Percentiles rank a stretch among this genome's conserved stretches.
These are phyloP conservation scores for Phellopilus nigrolimitatus DNA, from an alignment of 1,284 basidiomycete genomes.

Conservation along the genomic window DNA sequence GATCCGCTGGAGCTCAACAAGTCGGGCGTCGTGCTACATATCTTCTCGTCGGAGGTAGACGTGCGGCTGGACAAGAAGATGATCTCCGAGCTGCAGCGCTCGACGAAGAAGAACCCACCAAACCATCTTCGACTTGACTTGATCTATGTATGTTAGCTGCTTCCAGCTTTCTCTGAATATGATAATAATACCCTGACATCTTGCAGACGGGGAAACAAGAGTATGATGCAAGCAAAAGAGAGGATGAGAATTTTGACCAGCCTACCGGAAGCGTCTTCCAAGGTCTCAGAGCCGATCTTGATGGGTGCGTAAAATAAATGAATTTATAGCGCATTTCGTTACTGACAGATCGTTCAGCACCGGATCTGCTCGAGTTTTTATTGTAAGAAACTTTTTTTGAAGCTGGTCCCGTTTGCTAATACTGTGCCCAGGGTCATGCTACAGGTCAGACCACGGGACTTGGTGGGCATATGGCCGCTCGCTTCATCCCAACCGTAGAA, in stretches of 20 bases:
- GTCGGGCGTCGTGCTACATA: conserved; percentile 71
- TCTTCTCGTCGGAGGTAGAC: conserved; percentile 79
- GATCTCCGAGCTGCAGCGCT: conserved; percentile 76
- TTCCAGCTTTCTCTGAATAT: neutral
- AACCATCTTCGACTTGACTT: conserved; percentile 73
- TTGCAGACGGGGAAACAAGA: conserved; percentile 81
- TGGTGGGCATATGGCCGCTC: conserved; percentile 85
- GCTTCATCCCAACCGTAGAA: conserved; percentile 97
- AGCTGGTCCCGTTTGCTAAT: neutral
- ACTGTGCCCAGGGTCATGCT: conserved; percentile 55
- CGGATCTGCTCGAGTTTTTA: conserved; percentile 71
- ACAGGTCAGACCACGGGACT: conserved; percentile 93
- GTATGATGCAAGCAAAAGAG: conserved; percentile 71
- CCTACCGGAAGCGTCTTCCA: conserved; percentile 79
- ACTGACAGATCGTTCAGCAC: conserved; percentile 35
- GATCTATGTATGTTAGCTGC: conserved; percentile 64
- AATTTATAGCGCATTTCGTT: neutral
- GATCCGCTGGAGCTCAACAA: conserved; percentile 56
- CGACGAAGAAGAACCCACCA: conserved; percentile 95
- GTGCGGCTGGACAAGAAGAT: conserved; percentile 74
- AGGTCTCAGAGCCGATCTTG: conserved; percentile 78
- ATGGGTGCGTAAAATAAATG: conserved; percentile 44
- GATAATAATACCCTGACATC: neutral
- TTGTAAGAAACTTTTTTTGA: conserved; percentile 41
- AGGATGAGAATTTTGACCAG: conserved; percentile 55